Base-by-base conservation (phyloP, 176 grass and related monocot species). In the Bolboschoenus planiculmis region DNA sequence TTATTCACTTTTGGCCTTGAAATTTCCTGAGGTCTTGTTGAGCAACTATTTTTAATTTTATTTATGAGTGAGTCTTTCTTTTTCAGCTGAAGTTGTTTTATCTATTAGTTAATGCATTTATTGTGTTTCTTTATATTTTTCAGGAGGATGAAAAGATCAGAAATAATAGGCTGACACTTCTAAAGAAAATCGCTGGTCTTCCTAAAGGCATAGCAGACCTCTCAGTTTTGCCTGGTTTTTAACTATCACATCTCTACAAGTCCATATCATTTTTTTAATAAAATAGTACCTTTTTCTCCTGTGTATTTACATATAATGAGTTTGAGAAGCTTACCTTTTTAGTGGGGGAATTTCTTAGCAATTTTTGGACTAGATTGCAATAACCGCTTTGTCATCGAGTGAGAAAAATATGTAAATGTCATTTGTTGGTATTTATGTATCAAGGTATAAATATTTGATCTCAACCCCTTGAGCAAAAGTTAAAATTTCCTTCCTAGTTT, bases 171-270 rank as follows among this genome's bases (percentile, higher is more conserved):
- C 89, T 97, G 58, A 81, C 92, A 8, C 82, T 97, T 68, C 85
- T 97, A 18, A 88, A 86, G 18, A 94, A 86, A 67, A 88, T 97
- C 55, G 88, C 93, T 31, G 83, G 88, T 77, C 68, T 97, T 84
- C 89, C 95, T 1, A 88, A 93, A 81, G 95, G 95, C 56, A 88
- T 97, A 20, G 92, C 67, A 5, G 95, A 97, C 79, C 82, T 97
- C 24, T 97, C 95, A 75, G 85, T 90, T 90, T 88, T 97, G 78
- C 92, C 92, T 81, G 95, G 95, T 50, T 97, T 97, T 87, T 97
- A 94, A 36, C 26, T 10, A 21, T 48, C 18, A 10, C 10, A 5
- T 39, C 36, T 14, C 3, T 53, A 53, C 18, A 18, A 15, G 50
- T 62, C n/a, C n/a, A 10, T 21, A 15, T 57, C 62, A 23, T 56